phyloP scores from a whole-genome alignment of 1,284 basidiomycete species.

The Flammula alnicola region DNA sequence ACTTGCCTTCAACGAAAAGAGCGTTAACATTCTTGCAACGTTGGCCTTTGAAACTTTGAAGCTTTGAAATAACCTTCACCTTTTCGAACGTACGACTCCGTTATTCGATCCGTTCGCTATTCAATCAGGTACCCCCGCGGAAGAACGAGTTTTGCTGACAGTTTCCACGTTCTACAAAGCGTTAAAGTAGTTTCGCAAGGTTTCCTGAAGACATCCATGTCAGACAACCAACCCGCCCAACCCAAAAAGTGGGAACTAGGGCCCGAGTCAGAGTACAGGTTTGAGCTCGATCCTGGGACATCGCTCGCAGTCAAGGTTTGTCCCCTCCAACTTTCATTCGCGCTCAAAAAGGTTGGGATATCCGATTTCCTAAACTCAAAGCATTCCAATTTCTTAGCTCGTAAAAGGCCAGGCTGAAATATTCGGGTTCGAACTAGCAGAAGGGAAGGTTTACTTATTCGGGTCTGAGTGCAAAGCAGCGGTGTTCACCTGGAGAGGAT shows the following conservation, averaged over 20 bases:
- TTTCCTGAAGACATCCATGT: constrained; percentile 20
- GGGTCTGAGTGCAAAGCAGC: constrained; percentile 88
- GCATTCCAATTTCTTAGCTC: constrained; percentile 48
- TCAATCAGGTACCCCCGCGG: constrained; percentile 14
- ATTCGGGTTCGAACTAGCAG: constrained; percentile 88
- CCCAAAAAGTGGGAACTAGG: constrained; percentile 58
- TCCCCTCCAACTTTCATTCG: constrained; percentile 4
- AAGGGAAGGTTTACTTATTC: constrained; percentile 81
- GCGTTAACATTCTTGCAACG: too few relatives aligned
- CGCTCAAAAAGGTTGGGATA: constrained; percentile 14
- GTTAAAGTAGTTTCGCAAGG: constrained; percentile 8
- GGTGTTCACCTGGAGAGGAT: constrained; percentile 87
- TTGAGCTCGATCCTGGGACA: constrained; percentile 91
- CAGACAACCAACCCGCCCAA: constrained; percentile 27
- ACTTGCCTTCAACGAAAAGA: too few relatives aligned
- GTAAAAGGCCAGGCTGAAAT: constrained; percentile 81
- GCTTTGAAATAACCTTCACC: constrained; percentile 10
- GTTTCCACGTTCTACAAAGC: constrained; percentile 7
- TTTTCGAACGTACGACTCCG: constrained; percentile 10
- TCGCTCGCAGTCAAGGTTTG: constrained; percentile 85
- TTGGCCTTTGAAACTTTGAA: too few relatives aligned
- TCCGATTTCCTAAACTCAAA: neutral
- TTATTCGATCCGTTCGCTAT: constrained; percentile 3
- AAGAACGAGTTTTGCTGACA: constrained; percentile 5
- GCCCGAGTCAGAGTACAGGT: constrained; percentile 90